Percentiles rank a stretch among this genome's conserved stretches.
These are phyloP conservation scores for Lachancea nothofagi DNA, from an alignment of 805 yeast species.

Conservation along the genomic window DNA sequence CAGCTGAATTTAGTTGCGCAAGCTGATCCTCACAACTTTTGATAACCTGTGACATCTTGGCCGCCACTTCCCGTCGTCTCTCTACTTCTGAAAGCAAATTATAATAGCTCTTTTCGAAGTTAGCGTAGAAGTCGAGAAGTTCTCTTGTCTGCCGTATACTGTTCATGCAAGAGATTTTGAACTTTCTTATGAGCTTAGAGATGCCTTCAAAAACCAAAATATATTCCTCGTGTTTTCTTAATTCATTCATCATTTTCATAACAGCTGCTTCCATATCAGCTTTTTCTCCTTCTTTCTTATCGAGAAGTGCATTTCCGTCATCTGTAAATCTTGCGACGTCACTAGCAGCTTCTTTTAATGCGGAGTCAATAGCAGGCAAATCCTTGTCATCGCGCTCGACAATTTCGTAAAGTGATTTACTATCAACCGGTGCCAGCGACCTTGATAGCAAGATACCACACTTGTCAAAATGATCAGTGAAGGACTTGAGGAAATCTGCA, in stretches of 20 bases:
- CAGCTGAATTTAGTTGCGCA: slow-evolving; percentile 38
- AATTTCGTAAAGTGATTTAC: slow-evolving; percentile 40
- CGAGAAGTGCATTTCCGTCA: slow-evolving; percentile 29
- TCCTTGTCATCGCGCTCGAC: slow-evolving; percentile 50
- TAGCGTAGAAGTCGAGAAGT: slow-evolving; percentile 43
- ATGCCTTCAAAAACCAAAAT: slow-evolving; percentile 29
- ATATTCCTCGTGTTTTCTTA: slow-evolving; percentile 28
- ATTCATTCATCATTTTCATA: slow-evolving; percentile 19
- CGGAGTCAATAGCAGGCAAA: slow-evolving; percentile 49
- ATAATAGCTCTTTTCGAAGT: slow-evolving; percentile 48
- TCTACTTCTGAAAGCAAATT: slow-evolving; percentile 47
- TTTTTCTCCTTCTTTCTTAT: slow-evolving; percentile 25
- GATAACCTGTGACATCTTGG: slow-evolving; percentile 37
- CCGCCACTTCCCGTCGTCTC: slow-evolving; percentile 42
- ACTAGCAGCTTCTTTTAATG: slow-evolving; percentile 37
- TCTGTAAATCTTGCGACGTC: slow-evolving; percentile 25
- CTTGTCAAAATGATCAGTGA: slow-evolving; percentile 81
- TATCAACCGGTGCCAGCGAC: slow-evolving; percentile 26
- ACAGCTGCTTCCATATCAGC: slow-evolving; percentile 16
- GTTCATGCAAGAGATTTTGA: slow-evolving; percentile 25
- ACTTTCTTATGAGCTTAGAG: slow-evolving; percentile 31
- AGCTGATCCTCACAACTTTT: slow-evolving; percentile 40
- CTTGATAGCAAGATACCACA: slow-evolving; percentile 42
- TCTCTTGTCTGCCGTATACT: slow-evolving; percentile 30
- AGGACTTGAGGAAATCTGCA: slow-evolving; percentile 60